These are phyloP conservation scores for Bertia moriformis DNA, from an alignment of 2,329 filamentous ascomycete species.

Conservation along the genomic window DNA sequence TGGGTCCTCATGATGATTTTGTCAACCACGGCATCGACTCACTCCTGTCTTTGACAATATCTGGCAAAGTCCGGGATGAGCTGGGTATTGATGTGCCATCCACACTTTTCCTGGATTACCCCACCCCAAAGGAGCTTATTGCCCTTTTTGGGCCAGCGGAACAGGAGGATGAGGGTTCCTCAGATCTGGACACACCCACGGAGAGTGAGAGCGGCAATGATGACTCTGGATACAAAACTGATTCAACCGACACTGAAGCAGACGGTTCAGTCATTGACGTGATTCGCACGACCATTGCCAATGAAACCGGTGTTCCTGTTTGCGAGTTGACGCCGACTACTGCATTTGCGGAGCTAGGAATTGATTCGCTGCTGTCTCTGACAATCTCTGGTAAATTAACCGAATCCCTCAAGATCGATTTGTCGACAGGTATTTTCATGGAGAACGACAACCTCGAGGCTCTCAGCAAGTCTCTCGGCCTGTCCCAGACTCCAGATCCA, in stretches of 20 bases:
- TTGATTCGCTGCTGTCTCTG: slow-evolving; percentile 47
- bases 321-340: slow-evolving; percentile 37
- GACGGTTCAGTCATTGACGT: no score
- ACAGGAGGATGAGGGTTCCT: no score
- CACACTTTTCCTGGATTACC: slow-evolving; percentile 7
- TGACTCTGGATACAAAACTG: no score
- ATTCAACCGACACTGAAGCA: no score
- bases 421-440: slow-evolving; percentile 35
- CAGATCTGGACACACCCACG: no score
- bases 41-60: slow-evolving; percentile 11
- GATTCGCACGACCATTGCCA: neutral
- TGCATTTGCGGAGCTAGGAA: slow-evolving; percentile 39
- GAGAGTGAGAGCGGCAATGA: no score
- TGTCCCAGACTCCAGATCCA: neutral
- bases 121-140: slow-evolving; percentile 3
- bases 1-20: slow-evolving; percentile 7
- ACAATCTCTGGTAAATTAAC: slow-evolving; percentile 40
- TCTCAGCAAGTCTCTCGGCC: slow-evolving; percentile 28
- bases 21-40: slow-evolving; percentile 14
- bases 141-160: neutral
- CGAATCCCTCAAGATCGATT: slow-evolving; percentile 39
- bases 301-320: neutral
- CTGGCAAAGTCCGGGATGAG: slow-evolving; percentile 6
- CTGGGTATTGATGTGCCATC: slow-evolving; percentile 7
- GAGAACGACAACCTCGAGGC: slow-evolving; percentile 37